Percentiles rank a stretch among this genome's conserved stretches.
Conservation (phyloP, 257 asterid species). For the Solanum infundibuliforme region DNA sequence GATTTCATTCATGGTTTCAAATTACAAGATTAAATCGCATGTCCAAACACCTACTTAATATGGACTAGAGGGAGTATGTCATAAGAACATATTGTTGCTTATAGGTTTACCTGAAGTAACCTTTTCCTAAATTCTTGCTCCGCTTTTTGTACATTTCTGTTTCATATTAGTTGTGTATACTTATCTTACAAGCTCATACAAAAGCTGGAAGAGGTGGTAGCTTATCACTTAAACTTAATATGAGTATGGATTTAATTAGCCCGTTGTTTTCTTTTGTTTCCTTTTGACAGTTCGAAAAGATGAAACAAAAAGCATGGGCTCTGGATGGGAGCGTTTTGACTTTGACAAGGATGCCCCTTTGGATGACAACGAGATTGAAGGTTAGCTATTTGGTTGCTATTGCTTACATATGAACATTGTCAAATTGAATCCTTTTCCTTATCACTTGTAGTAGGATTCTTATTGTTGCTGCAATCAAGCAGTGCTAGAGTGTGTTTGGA, state of each 20-base stretch:
- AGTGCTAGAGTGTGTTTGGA: background rate
- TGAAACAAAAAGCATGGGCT: conserved; percentile 64
- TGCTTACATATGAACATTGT: background rate
- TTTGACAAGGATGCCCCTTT: conserved; percentile 89
- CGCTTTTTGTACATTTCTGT: background rate
- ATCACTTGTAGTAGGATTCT: background rate
- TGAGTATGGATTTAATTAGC: background rate
- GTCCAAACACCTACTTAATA: background rate
- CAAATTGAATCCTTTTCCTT: background rate
- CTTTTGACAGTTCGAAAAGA: conserved; percentile 56
- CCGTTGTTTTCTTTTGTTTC: background rate
- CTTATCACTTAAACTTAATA: background rate
- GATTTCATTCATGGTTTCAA: background rate
- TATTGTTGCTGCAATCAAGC: background rate
- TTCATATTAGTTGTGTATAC: background rate
- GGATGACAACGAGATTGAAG: conserved; percentile 88
- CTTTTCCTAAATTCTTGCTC: background rate
- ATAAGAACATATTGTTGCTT: background rate
- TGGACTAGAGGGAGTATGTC: background rate
- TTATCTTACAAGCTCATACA: background rate
- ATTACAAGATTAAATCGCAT: background rate
- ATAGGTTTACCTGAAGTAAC: background rate
- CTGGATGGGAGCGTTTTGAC: conserved; percentile 95
- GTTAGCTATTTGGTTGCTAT: conserved; percentile 16
- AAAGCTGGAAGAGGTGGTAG: background rate